Percentiles rank a stretch among this genome's conserved stretches.
Conservation (phyloP, 208 protist genomes). For the Naegleria gruberi region DNA sequence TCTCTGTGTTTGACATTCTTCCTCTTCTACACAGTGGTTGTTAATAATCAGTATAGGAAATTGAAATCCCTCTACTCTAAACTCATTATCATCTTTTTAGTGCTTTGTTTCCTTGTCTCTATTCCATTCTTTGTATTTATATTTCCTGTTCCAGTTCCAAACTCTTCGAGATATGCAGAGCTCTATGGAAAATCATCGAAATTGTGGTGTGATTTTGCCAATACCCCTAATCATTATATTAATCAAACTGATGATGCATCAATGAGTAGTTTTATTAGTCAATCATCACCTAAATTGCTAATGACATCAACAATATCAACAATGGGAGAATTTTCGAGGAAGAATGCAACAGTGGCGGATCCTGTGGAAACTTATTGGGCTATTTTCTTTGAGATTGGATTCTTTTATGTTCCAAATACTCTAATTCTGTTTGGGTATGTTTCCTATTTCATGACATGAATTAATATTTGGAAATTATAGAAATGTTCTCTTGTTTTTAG, state of each 20-base stretch:
- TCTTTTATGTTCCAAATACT: slow-evolving; percentile 11
- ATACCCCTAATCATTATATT: background rate
- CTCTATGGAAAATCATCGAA: background rate
- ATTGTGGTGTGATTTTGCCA: slow-evolving; percentile 14
- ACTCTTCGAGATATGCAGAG: background rate
- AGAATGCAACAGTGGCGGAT: background rate
- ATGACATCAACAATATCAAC: background rate
- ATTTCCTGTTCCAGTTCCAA: background rate
- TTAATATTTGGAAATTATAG: background rate
- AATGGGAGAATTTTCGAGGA: too few relatives aligned
- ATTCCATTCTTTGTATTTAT: slow-evolving; percentile 1
- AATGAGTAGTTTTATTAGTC: background rate
- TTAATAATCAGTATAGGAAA: background rate
- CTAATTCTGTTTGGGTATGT: background rate
- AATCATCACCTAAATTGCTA: background rate
- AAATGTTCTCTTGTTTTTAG: background rate
- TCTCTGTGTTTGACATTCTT: background rate
- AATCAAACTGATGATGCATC: too few relatives aligned
- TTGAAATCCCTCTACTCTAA: background rate
- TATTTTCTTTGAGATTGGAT: background rate
- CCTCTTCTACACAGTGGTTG: background rate
- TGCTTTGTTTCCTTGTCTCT: background rate
- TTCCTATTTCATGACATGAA: background rate
- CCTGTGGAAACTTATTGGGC: background rate
- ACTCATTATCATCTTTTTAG: background rate